phyloP scores from a whole-genome alignment of 768 basidiomycete species.

The Plicaturopsis crispa region DNA sequence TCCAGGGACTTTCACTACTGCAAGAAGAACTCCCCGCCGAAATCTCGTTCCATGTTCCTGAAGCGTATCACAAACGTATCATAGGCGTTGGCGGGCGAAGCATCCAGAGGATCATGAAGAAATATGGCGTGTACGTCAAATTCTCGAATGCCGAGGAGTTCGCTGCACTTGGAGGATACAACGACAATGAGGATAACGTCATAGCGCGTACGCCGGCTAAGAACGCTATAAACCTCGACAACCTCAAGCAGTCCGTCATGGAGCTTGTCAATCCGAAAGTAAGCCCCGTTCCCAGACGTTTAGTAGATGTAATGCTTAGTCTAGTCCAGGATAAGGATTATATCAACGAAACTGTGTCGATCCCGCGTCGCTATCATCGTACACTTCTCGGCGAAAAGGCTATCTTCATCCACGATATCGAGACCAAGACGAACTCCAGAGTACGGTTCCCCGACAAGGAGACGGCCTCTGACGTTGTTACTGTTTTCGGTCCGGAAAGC shows the following conservation, averaged over 20 bases:
- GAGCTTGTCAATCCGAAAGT: conserved; percentile 96
- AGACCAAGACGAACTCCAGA: conserved; percentile 89
- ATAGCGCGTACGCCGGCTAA: conserved; percentile 97
- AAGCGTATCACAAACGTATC: conserved; percentile 97
- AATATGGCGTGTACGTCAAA: conserved; percentile 99
- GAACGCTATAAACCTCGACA: conserved; percentile 91
- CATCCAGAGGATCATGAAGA: conserved; percentile 99
- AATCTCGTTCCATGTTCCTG: conserved; percentile 97
- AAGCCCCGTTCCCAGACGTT: conserved; percentile 12
- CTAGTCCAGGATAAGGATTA: conserved; percentile 85
- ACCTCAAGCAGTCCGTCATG: conserved; percentile 94
- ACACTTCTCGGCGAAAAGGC: conserved; percentile 92
- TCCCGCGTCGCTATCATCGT: conserved; percentile 92
- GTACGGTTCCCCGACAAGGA: conserved; percentile 93
- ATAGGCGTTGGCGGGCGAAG: conserved; percentile 97
- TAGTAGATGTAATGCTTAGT: not conserved
- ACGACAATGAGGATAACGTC: conserved; percentile 98
- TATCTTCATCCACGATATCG: conserved; percentile 96
- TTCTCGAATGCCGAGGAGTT: conserved; percentile 98
- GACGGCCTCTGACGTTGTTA: conserved; percentile 88
- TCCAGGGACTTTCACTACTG: conserved; percentile 82
- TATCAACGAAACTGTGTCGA: conserved; percentile 85
- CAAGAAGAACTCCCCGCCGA: conserved; percentile 99
- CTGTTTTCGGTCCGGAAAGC: conserved; percentile 94
- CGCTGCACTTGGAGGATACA: conserved; percentile 88